phyloP scores from a whole-genome alignment of 1,284 basidiomycete species.

The Ustanciosporium gigantosporum region DNA sequence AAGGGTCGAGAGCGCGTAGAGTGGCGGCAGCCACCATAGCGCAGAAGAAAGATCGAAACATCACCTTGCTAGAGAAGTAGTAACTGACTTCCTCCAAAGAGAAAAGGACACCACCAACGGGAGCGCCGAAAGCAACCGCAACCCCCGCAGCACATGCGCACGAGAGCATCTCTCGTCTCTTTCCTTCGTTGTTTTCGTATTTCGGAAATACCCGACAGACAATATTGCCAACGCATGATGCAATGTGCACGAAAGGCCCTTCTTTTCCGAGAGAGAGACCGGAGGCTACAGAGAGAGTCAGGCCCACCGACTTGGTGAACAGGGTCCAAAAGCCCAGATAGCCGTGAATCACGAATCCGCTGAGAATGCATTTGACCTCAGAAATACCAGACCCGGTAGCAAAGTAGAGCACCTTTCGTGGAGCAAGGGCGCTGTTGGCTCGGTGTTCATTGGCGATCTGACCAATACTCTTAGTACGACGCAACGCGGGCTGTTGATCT shows the following conservation, averaged over 20 bases:
- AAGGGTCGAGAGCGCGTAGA: slow-evolving; percentile 79
- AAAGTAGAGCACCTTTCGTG: slow-evolving; percentile 62
- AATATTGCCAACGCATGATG: slow-evolving; percentile 91
- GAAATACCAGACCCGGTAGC: slow-evolving; percentile 95
- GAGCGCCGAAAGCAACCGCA: slow-evolving; percentile 63
- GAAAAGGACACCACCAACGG: slow-evolving; percentile 67
- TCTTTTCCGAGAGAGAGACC: slow-evolving; percentile 68
- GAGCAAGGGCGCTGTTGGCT: slow-evolving; percentile 63
- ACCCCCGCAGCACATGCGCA: slow-evolving; percentile 69
- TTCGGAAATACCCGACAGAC: slow-evolving; percentile 76
- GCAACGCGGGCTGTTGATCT: neutral
- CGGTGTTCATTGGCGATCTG: slow-evolving; percentile 35
- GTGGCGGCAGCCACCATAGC: slow-evolving; percentile 58
- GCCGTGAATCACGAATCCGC: slow-evolving; percentile 89
- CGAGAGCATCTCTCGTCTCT: slow-evolving; percentile 49
- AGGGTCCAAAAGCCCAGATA: slow-evolving; percentile 88
- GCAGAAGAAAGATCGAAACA: slow-evolving; percentile 56
- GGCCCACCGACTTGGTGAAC: slow-evolving; percentile 83
- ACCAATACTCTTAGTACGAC: neutral
- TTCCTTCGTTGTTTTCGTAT: slow-evolving; percentile 77
- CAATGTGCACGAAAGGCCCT: slow-evolving; percentile 95
- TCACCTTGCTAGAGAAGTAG: slow-evolving; percentile 62
- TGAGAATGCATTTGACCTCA: slow-evolving; percentile 94
- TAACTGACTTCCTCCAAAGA: slow-evolving; percentile 63
- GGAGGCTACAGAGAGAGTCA: slow-evolving; percentile 70